A percentile compares a stretch with the other conserved stretches of the same genome.
Conservation (phyloP, 306 rosid genomes). For the Carpinus fangiana region DNA sequence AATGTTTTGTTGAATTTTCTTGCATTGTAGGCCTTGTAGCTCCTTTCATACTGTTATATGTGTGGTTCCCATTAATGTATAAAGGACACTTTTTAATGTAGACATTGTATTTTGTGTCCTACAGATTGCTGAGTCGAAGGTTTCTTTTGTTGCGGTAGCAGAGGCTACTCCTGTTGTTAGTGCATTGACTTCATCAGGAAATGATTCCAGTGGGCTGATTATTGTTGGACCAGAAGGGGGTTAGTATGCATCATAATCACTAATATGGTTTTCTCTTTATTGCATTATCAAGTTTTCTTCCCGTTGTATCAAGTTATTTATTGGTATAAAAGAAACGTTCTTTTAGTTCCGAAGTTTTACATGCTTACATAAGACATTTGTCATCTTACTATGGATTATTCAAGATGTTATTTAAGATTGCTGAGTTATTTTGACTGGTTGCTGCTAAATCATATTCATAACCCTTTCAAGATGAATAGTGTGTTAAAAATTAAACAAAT, state of each 20-base stretch:
- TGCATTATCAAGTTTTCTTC: not conserved
- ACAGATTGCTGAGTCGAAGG: conserved; percentile 66
- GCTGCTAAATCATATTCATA: not conserved
- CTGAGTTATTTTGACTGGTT: not conserved
- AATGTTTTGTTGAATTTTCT: not conserved
- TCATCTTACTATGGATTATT: not conserved
- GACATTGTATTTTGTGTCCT: conserved; percentile 30
- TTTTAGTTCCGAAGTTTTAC: not conserved
- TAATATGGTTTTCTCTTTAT: not conserved
- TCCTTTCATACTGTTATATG: not conserved
- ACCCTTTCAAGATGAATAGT: not conserved
- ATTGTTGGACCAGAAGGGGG: conserved; percentile 96
- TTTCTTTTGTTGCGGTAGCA: conserved; percentile 77
- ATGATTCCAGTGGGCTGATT: conserved; percentile 61
- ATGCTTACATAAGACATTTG: not conserved
- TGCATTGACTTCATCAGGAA: conserved; percentile 48
- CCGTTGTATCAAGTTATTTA: not conserved
- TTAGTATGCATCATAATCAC: conserved; percentile 31
- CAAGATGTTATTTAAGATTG: not conserved
- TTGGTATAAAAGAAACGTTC: not conserved
- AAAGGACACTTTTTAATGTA: conserved; percentile 11
- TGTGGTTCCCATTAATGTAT: not conserved
- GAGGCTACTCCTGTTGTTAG: conserved; percentile 68
- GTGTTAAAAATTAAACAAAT: not conserved
- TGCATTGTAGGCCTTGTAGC: not conserved